Evolutionary conservation across 306 rosid species (phyloP).

Genomic region (Lablab purpureus): DNA sequence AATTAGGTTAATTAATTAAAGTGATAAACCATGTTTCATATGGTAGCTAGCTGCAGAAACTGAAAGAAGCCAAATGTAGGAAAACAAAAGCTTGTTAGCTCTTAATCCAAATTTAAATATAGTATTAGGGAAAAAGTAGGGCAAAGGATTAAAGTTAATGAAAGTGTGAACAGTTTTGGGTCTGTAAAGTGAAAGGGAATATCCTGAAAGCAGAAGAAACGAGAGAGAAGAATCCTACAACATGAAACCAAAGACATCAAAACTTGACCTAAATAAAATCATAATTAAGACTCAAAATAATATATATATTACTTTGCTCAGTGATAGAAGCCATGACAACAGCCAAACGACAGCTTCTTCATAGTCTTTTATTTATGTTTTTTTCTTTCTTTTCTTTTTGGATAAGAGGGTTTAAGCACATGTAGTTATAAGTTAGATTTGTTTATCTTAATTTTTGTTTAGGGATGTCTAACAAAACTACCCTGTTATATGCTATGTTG

Average conservation of each 20-base stretch:
- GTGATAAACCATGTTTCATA: not conserved
- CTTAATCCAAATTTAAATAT: not conserved
- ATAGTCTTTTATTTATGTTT: not conserved
- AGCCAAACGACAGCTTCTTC: constrained; percentile 69
- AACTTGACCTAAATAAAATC: constrained; percentile 43
- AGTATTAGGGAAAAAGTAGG: not conserved
- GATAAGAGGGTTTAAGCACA: not conserved
- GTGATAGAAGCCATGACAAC: constrained; percentile 59
- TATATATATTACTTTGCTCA: constrained; percentile 35
- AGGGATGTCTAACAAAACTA: too few relatives aligned
- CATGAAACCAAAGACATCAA: constrained; percentile 58
- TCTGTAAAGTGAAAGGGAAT: constrained; percentile 73
- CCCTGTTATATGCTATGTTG: too few relatives aligned
- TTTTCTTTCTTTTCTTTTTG: not conserved
- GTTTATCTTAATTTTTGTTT: too few relatives aligned
- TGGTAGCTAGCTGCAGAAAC: not conserved
- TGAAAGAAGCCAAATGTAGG: not conserved
- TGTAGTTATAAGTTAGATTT: not conserved
- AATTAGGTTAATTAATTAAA: constrained; percentile 17
- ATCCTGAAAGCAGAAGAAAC: constrained; percentile 67
- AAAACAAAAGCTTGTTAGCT: not conserved
- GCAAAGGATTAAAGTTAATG: not conserved
- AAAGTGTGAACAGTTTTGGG: constrained; percentile 30
- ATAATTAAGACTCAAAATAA: constrained; percentile 41
- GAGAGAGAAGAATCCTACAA: constrained; percentile 62